Conservation (phyloP, 129 eudicot genomes). For the Sambucus nigra region DNA sequence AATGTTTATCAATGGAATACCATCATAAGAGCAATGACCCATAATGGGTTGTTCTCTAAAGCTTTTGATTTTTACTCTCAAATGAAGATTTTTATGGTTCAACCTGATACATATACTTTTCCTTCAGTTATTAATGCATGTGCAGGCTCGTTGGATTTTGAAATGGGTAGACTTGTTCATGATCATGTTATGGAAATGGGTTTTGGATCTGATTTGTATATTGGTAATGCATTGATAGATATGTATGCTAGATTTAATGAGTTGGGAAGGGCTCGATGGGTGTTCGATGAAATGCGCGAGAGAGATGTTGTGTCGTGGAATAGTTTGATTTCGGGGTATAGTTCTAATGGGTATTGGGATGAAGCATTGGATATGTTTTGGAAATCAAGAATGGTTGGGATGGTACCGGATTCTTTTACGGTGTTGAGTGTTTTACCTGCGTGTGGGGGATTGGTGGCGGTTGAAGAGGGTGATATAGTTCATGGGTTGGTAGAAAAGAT, state of each 20-base stretch:
- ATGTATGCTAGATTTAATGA: slow-evolving; percentile 36
- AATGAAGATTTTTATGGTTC: slow-evolving; percentile 35
- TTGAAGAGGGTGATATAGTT: slow-evolving; percentile 41
- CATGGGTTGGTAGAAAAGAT: slow-evolving; percentile 50
- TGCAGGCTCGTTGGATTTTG: slow-evolving; percentile 31
- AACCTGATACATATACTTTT: slow-evolving; percentile 52
- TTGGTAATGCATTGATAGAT: slow-evolving; percentile 57
- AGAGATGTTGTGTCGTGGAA: slow-evolving; percentile 64
- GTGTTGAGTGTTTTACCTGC: slow-evolving; percentile 44
- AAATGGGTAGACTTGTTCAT: slow-evolving; percentile 34
- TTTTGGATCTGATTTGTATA: slow-evolving; percentile 47
- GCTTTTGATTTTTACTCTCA: slow-evolving; percentile 36
- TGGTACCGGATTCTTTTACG: slow-evolving; percentile 34
- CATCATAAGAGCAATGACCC: slow-evolving; percentile 61
- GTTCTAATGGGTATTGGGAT: slow-evolving; percentile 54
- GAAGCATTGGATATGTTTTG: slow-evolving; percentile 36
- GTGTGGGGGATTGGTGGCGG: slow-evolving; percentile 39
- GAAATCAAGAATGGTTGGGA: slow-evolving; percentile 24
- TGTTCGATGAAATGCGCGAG: slow-evolving; percentile 45
- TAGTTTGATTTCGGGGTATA: slow-evolving; percentile 64
- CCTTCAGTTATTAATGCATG: slow-evolving; percentile 71
- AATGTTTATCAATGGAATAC: slow-evolving; percentile 53
- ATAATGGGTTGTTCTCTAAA: slow-evolving; percentile 33
- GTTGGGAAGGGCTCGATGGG: slow-evolving; percentile 28
- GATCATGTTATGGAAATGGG: slow-evolving; percentile 41